Percentiles rank a stretch among this genome's conserved stretches.
phyloP scores from a whole-genome alignment of 805 yeast genomes.

The Lachancea sp. region DNA sequence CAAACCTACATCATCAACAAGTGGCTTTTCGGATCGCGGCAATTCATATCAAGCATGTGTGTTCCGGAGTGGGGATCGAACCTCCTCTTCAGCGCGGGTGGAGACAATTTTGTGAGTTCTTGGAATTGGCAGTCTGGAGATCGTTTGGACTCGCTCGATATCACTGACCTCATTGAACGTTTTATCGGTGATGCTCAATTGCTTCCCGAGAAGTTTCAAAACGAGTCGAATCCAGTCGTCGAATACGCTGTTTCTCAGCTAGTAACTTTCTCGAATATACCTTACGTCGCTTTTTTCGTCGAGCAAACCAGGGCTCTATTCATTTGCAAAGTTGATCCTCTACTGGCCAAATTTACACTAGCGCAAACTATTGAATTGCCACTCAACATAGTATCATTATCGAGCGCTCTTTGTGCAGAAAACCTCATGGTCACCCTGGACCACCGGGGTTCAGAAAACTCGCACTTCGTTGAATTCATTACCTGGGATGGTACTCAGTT shows the following conservation, averaged over 20 bases:
- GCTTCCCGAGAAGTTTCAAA: conserved; percentile 60
- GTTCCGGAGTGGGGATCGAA: conserved; percentile 47
- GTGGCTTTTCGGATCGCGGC: conserved; percentile 81
- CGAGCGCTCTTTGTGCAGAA: conserved; percentile 28
- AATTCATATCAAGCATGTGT: conserved; percentile 66
- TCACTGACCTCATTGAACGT: conserved; percentile 37
- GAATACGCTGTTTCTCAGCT: conserved; percentile 51
- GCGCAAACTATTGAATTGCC: conserved; percentile 30
- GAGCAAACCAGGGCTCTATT: conserved; percentile 46
- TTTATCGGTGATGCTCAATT: conserved; percentile 50
- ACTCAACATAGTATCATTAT: conserved; percentile 29
- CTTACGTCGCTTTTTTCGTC: conserved; percentile 39
- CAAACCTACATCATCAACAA: conserved; percentile 68
- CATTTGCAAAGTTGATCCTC: conserved; percentile 24
- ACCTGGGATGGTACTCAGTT: conserved; percentile 21
- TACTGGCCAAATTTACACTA: conserved; percentile 20
- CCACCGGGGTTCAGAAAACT: conserved; percentile 18
- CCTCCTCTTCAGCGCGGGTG: conserved; percentile 79
- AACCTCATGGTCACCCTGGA: conserved; percentile 34
- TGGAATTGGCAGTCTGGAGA: conserved; percentile 74
- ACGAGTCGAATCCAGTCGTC: conserved; percentile 39
- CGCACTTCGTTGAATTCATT: conserved; percentile 18
- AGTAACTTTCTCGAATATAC: conserved; percentile 29
- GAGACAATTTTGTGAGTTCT: conserved; percentile 63
- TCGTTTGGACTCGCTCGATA: conserved; percentile 43